A percentile compares a stretch with the other conserved stretches of the same genome.
phyloP scores from a whole-genome alignment of 2,329 filamentous ascomycete species.

The Trichoderma gracile region DNA sequence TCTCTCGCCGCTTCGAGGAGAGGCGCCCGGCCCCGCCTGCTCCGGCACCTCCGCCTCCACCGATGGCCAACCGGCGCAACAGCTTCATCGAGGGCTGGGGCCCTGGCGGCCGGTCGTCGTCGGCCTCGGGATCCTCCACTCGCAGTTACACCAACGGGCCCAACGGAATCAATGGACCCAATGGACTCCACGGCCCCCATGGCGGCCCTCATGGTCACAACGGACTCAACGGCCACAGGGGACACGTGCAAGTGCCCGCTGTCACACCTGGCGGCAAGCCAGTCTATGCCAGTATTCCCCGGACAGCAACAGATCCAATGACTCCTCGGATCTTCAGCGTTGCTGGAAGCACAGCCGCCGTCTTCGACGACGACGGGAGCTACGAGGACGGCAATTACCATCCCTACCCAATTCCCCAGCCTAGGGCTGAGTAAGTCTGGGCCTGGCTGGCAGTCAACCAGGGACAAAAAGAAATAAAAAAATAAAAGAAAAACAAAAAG shows the following conservation, averaged over 20 bases:
- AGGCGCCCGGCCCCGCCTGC: constrained; percentile 31
- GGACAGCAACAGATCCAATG: constrained; percentile 28
- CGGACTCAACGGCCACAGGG: constrained; percentile 32
- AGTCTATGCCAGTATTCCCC: constrained; percentile 36
- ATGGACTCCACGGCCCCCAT: constrained; percentile 27
- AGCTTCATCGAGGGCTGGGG: constrained; percentile 42
- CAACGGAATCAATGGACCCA: constrained; percentile 9
- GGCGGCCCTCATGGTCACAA: constrained; percentile 30
- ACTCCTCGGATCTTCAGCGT: constrained; percentile 34
- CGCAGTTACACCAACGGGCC: constrained; percentile 35
- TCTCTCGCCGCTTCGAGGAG: constrained; percentile 43
- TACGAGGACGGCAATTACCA: constrained; percentile 43
- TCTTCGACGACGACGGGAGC: constrained; percentile 31
- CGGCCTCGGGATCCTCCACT: constrained; percentile 32
- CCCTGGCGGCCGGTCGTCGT: constrained; percentile 37
- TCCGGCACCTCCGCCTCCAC: constrained; percentile 25
- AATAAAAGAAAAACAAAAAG: neutral
- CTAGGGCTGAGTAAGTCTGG: constrained; percentile 25
- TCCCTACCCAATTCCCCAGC: constrained; percentile 36
- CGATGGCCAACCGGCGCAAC: constrained; percentile 33
- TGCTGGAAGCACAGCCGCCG: constrained; percentile 24
- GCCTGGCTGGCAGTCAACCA: neutral
- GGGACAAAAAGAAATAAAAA: neutral
- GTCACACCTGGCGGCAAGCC: constrained; percentile 31
- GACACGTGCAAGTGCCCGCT: constrained; percentile 33